Conservation (phyloP, 164 flowering plant species). For the Hamamelis virginiana region DNA sequence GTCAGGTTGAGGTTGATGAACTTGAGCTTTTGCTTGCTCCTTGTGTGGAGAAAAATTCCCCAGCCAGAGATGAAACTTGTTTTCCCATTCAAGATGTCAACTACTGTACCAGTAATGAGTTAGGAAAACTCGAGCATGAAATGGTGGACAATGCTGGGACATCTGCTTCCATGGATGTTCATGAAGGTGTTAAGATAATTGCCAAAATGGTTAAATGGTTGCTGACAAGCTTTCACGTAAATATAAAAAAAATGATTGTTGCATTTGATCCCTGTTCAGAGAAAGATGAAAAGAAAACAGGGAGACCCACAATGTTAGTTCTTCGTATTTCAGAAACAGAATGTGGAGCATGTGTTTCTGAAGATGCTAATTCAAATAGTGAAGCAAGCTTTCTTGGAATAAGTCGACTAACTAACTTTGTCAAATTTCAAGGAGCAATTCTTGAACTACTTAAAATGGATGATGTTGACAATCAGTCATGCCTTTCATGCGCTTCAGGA, state of each 20-base stretch:
- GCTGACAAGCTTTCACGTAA: slow-evolving; percentile 80
- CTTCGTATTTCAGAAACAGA: slow-evolving; percentile 68
- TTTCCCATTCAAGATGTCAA: slow-evolving; percentile 25
- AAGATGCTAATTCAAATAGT: slow-evolving; percentile 33
- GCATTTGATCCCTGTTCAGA: slow-evolving; percentile 71
- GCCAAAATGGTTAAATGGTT: slow-evolving; percentile 88
- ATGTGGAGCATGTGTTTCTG: slow-evolving; percentile 75
- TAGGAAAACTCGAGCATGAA: slow-evolving; percentile 35
- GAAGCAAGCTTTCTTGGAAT: slow-evolving; percentile 58
- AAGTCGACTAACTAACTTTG: slow-evolving; percentile 57
- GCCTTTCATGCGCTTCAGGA: slow-evolving; percentile 26
- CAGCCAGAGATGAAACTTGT: slow-evolving; percentile 24
- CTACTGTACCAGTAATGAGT: slow-evolving; percentile 14
- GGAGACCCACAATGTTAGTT: slow-evolving; percentile 41
- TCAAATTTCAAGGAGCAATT: slow-evolving; percentile 73
- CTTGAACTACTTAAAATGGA: slow-evolving; percentile 74
- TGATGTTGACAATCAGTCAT: slow-evolving; percentile 30
- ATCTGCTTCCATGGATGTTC: slow-evolving; percentile 53
- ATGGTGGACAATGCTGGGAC: slow-evolving; percentile 20
- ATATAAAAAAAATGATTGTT: slow-evolving; percentile 63
- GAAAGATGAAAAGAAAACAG: slow-evolving; percentile 30
- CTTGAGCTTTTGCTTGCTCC: slow-evolving; percentile 81
- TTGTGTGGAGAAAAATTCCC: slow-evolving; percentile 12
- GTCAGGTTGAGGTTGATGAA: slow-evolving; percentile 78
- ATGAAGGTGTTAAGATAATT: slow-evolving; percentile 91